phyloP scores from a whole-genome alignment of 148 eudicot species.

The Fallopia convolvulus region DNA sequence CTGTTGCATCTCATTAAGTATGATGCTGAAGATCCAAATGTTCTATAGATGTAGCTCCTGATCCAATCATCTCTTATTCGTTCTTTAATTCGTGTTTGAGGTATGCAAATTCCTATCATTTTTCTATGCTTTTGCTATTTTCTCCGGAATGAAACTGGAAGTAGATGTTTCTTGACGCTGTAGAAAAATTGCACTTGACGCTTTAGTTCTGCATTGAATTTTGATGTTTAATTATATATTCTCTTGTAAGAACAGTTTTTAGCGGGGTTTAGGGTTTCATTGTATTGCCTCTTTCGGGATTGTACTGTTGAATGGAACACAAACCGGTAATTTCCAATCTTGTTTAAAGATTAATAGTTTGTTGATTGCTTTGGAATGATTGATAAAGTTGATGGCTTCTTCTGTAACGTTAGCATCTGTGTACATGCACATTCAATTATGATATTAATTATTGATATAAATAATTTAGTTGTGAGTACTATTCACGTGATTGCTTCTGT shows the following conservation, averaged over 20 bases:
- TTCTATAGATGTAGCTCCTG: not conserved
- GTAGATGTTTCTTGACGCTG: not conserved
- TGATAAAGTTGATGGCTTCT: not conserved
- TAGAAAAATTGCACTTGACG: not conserved
- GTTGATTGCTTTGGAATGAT: not conserved
- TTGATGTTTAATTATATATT: not conserved
- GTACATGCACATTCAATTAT: not conserved
- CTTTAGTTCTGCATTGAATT: not conserved
- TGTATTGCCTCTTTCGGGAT: not conserved
- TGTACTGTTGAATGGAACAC: not conserved
- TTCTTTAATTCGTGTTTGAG: not conserved
- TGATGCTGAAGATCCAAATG: not conserved
- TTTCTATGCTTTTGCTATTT: not conserved
- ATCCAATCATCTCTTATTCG: not conserved
- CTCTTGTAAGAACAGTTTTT: not conserved
- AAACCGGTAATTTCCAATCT: not conserved
- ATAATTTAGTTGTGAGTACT: not conserved
- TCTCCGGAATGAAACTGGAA: not conserved
- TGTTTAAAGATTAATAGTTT: not conserved
- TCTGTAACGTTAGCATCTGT: not conserved
- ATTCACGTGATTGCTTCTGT: constrained; percentile 1
- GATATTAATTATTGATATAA: not conserved
- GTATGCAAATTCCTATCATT: not conserved
- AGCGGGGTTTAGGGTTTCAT: not conserved
- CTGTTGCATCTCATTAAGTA: not conserved